A percentile compares a stretch with the other conserved stretches of the same genome.
Conservation (phyloP, 305 asterid species). For the Solanum aculeatissimum region DNA sequence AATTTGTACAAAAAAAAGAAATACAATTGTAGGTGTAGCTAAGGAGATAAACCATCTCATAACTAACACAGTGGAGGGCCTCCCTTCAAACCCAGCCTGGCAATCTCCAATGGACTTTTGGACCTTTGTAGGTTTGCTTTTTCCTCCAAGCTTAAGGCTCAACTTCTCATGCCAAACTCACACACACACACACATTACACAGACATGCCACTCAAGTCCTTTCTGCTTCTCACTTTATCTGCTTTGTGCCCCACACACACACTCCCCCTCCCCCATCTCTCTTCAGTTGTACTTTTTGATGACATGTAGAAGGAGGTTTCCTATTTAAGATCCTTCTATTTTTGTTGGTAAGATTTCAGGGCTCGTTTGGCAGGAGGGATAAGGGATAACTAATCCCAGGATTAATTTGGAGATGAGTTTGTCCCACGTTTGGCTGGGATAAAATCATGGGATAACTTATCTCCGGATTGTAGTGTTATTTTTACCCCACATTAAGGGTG, state of each 20-base stretch:
- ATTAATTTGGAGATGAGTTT: neutral
- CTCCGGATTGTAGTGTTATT: neutral
- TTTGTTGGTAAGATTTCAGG: neutral
- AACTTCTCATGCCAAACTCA: neutral
- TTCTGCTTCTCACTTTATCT: neutral
- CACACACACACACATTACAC: neutral
- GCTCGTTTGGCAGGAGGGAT: neutral
- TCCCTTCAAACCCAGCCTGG: neutral
- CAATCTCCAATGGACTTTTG: neutral
- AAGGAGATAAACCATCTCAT: neutral
- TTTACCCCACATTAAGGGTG: neutral
- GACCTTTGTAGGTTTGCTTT: neutral
- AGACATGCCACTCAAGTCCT: neutral
- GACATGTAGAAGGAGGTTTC: neutral
- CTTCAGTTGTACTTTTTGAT: neutral
- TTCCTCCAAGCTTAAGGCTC: neutral
- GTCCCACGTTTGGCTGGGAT: neutral
- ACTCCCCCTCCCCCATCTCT: too few species aligned
- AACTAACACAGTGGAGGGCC: neutral
- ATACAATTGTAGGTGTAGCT: neutral
- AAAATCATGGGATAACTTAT: neutral
- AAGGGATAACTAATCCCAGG: neutral
- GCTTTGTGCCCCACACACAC: too few species aligned
- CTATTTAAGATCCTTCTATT: neutral
- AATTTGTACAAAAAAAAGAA: neutral